These are phyloP conservation scores for Debaryomyces sp. DNA, from an alignment of 1,139 yeast species.

Conservation along the genomic window DNA sequence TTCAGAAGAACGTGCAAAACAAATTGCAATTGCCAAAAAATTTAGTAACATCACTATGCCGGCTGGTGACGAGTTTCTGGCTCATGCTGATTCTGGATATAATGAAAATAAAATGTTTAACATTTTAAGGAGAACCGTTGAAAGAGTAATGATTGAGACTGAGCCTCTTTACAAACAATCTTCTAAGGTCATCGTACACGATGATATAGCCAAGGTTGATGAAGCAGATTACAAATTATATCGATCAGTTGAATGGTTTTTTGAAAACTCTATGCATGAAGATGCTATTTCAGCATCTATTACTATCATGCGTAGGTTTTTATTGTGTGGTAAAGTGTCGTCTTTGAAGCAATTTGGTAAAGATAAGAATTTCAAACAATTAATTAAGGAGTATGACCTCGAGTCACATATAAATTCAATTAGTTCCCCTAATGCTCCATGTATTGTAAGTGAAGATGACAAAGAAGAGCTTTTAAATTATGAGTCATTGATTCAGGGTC, in stretches of 20 bases:
- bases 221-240: conserved; percentile 58
- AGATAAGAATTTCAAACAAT: conserved; percentile 50
- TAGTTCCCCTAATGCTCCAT: conserved; percentile 15
- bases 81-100: neutral
- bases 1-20: conserved; percentile 54
- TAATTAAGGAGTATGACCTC: conserved; percentile 60
- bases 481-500: conserved; percentile 45
- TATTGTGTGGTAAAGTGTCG: conserved; percentile 67
- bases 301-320: conserved; percentile 63
- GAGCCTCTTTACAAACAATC: conserved; percentile 47
- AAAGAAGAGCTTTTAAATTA: conserved; percentile 59
- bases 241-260: conserved; percentile 74
- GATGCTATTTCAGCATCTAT: conserved; percentile 69
- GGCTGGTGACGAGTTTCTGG: conserved; percentile 40
- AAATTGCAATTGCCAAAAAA: conserved; percentile 59
- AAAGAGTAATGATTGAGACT: conserved; percentile 62
- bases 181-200: conserved; percentile 33
- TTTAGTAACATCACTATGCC: conserved; percentile 25
- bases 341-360: conserved; percentile 59
- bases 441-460: conserved; percentile 39
- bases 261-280: conserved; percentile 63
- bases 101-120: conserved; percentile 46
- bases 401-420: conserved; percentile 30
- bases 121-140: conserved; percentile 69
- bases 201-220: conserved; percentile 37